phyloP scores from a whole-genome alignment of 2,329 filamentous ascomycete genomes.

The Diaporthe sp. region DNA sequence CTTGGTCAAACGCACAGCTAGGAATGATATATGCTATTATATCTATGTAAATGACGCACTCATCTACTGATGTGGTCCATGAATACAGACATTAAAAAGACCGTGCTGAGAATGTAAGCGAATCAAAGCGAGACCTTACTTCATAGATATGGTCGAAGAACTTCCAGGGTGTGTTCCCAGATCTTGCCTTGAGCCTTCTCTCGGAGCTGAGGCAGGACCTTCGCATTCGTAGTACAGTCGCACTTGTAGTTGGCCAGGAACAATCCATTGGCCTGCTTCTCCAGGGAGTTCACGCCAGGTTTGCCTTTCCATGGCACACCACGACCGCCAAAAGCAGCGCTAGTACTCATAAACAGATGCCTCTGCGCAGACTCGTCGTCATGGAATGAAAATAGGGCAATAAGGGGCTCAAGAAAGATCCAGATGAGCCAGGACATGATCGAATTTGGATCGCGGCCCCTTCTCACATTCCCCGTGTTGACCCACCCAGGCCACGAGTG shows the following conservation, averaged over 20 bases:
- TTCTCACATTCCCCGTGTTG: slow-evolving; percentile 52
- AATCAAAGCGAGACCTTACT: too few relatives aligned
- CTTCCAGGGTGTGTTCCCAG: slow-evolving; percentile 48
- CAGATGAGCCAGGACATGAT: slow-evolving; percentile 50
- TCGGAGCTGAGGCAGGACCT: slow-evolving; percentile 45
- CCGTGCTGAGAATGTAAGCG: not conserved
- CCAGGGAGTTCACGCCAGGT: slow-evolving; percentile 49
- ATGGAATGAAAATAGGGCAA: slow-evolving; percentile 47
- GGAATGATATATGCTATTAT: not conserved
- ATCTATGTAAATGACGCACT: too few relatives aligned
- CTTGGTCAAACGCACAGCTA: not conserved
- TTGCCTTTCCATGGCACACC: slow-evolving; percentile 52
- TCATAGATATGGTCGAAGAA: slow-evolving; percentile 42
- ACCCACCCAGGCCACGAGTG: slow-evolving; percentile 55
- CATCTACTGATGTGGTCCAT: too few relatives aligned
- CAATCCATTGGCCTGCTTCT: slow-evolving; percentile 45
- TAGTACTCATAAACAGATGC: slow-evolving; percentile 54
- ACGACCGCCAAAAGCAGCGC: slow-evolving; percentile 53
- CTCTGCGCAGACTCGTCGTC: slow-evolving; percentile 53
- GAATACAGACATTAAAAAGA: not conserved
- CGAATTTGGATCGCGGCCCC: slow-evolving; percentile 48
- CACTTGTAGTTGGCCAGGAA: slow-evolving; percentile 49
- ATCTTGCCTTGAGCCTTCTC: slow-evolving; percentile 46
- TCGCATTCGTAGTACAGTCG: slow-evolving; percentile 47
- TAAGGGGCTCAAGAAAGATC: slow-evolving; percentile 51